Evolutionary conservation across 176 grass and related monocot genomes (phyloP).

Genomic region (Hordeum vulgare): DNA sequence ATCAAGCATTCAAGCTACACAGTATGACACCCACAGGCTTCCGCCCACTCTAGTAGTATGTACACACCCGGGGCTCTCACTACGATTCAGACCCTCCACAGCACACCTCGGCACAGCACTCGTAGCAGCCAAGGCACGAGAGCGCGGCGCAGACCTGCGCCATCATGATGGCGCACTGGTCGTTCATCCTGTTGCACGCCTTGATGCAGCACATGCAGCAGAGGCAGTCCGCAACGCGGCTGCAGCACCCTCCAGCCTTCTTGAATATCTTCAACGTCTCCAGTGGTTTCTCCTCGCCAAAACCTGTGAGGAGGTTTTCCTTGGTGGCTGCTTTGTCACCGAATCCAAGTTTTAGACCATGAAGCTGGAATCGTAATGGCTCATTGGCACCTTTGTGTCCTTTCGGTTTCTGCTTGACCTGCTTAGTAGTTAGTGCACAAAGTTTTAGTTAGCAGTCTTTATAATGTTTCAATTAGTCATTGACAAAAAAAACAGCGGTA

Average conservation of each 20-base stretch:
- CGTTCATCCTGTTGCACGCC: constrained; percentile 62
- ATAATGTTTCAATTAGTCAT: not conserved
- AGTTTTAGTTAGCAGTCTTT: not conserved
- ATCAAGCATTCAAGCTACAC: constrained; percentile 15
- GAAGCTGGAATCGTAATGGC: constrained; percentile 12
- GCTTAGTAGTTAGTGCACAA: not conserved
- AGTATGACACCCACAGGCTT: not conserved
- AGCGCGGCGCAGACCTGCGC: constrained; percentile 59
- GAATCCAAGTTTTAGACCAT: constrained; percentile 53
- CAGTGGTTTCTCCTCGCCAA: constrained; percentile 28
- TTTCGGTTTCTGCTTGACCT: constrained; percentile 40
- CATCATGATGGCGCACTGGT: constrained; percentile 58
- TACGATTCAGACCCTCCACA: constrained; percentile 43
- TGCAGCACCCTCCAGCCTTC: constrained; percentile 63
- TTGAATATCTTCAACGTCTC: constrained; percentile 42
- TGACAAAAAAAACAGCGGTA: not conserved
- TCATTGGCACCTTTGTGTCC: constrained; percentile 16
- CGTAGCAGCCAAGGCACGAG: constrained; percentile 70
- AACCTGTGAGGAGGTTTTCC: constrained; percentile 40
- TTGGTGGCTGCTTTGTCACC: constrained; percentile 61
- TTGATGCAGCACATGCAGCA: constrained; percentile 87
- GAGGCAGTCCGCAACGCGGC: constrained; percentile 35
- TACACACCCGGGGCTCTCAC: constrained; percentile 1
- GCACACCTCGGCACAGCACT: constrained; percentile 71
- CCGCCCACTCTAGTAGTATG: constrained; percentile 10